Evolutionary conservation across 2,329 filamentous ascomycete species (phyloP).

Genomic region (Sporothrix pseudoabietina): DNA sequence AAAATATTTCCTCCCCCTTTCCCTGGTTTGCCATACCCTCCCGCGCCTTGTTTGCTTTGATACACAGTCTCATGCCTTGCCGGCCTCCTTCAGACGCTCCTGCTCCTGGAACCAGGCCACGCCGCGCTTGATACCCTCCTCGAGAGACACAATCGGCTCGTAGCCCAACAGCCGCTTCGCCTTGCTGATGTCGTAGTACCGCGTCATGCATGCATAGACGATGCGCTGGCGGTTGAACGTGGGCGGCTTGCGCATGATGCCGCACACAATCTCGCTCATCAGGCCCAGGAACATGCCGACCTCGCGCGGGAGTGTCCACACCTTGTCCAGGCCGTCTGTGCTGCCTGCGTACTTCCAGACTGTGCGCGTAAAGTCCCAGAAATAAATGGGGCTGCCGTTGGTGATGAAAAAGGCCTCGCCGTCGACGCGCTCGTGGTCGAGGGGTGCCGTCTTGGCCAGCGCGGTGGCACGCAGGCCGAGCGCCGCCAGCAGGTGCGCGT

Average conservation of each 20-base stretch:
- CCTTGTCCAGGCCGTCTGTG: conserved; percentile 54
- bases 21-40: background rate
- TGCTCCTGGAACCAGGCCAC: conserved; percentile 59
- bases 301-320: conserved; percentile 57
- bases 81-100: conserved; percentile 43
- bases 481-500: conserved; percentile 82
- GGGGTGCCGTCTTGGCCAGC: conserved; percentile 59
- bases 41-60: background rate
- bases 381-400: conserved; percentile 85
- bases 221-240: conserved; percentile 63
- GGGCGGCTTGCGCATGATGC: conserved; percentile 54
- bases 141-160: conserved; percentile 64
- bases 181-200: conserved; percentile 78
- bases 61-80: conserved; percentile 22
- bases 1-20: background rate
- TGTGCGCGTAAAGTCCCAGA: conserved; percentile 83
- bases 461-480: conserved; percentile 67
- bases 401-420: conserved; percentile 90
- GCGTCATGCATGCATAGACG: conserved; percentile 70
- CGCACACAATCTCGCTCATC: conserved; percentile 56
- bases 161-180: conserved; percentile 72
- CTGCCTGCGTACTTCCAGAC: conserved; percentile 69
- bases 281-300: conserved; percentile 56
- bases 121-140: conserved; percentile 62
- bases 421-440: conserved; percentile 73